Conservation (phyloP, 768 basidiomycete species). For the Butyriboletus loyo region DNA sequence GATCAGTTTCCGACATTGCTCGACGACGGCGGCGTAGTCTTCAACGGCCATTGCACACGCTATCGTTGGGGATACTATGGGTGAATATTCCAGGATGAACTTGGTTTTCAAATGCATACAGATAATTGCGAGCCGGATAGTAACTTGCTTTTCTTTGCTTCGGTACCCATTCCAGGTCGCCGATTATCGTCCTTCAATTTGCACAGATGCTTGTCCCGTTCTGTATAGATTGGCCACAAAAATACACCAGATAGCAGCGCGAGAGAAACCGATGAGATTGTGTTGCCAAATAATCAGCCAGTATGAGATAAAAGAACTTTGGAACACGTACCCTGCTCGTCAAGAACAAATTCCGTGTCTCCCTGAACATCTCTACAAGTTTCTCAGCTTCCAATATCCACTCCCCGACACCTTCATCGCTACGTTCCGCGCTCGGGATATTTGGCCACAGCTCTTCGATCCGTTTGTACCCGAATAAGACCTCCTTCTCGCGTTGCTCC, state of each 20-base stretch:
- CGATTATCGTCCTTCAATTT: slow-evolving; percentile 44
- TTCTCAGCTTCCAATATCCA: slow-evolving; percentile 85
- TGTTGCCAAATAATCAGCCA: slow-evolving; percentile 10
- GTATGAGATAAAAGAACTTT: not conserved
- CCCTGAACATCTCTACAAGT: slow-evolving; percentile 84
- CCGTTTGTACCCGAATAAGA: slow-evolving; percentile 52
- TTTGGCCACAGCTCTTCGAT: slow-evolving; percentile 61
- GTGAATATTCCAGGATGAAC: not conserved
- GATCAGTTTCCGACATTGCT: slow-evolving; percentile 74
- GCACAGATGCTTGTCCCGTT: slow-evolving; percentile 38
- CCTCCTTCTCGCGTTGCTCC: slow-evolving; percentile 62
- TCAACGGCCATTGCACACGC: slow-evolving; percentile 69
- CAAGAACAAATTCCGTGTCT: slow-evolving; percentile 81
- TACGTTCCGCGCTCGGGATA: slow-evolving; percentile 43
- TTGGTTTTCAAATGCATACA: slow-evolving; percentile 43
- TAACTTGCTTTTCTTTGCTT: slow-evolving; percentile 55
- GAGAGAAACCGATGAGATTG: slow-evolving; percentile 44
- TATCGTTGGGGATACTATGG: slow-evolving; percentile 30
- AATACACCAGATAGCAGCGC: not conserved
- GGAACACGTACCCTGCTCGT: slow-evolving; percentile 63
- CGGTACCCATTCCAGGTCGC: slow-evolving; percentile 60
- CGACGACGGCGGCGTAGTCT: slow-evolving; percentile 58
- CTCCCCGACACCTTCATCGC: slow-evolving; percentile 53
- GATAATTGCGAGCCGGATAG: slow-evolving; percentile 72
- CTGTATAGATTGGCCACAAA: slow-evolving; percentile 1